These are phyloP conservation scores for Zasmidium angulare DNA, from an alignment of 2,329 filamentous ascomycete species.

Conservation along the genomic window DNA sequence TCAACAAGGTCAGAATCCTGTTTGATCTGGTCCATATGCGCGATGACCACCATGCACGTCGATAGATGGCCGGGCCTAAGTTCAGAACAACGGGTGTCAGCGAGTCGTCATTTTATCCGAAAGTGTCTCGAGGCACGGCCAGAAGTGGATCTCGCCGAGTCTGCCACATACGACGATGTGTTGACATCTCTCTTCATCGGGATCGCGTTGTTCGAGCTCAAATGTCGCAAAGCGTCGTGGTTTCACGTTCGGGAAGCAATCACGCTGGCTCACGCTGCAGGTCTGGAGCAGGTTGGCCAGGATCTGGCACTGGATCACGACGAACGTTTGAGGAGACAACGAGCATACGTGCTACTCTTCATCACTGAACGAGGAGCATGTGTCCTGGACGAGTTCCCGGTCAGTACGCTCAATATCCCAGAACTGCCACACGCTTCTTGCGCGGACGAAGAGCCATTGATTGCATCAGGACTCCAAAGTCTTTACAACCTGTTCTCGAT, in stretches of 20 bases:
- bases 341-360: slow-evolving; percentile 18
- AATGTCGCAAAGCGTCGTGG: slow-evolving; percentile 19
- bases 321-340: slow-evolving; percentile 10
- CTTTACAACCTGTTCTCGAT: slow-evolving; percentile 18
- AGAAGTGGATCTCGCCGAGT: slow-evolving; percentile 5
- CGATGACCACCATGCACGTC: slow-evolving; percentile 13
- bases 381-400: slow-evolving; percentile 17
- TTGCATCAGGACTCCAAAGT: slow-evolving; percentile 12
- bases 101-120: slow-evolving; percentile 10
- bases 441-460: slow-evolving; percentile 13
- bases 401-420: slow-evolving; percentile 14
- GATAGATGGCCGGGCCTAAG: slow-evolving; percentile 16
- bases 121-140: slow-evolving; percentile 13
- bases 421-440: slow-evolving; percentile 1
- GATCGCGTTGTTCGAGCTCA: slow-evolving; percentile 20
- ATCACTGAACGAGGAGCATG: slow-evolving; percentile 19
- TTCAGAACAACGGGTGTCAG: slow-evolving; percentile 10
- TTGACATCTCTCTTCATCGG: slow-evolving; percentile 18
- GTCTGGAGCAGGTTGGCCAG: background rate
- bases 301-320: background rate
- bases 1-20: slow-evolving; percentile 1
- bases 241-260: slow-evolving; percentile 22
- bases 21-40: slow-evolving; percentile 19
- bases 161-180: slow-evolving; percentile 12
- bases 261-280: slow-evolving; percentile 8